Percentiles rank a stretch among this genome's conserved stretches.
Conservation (phyloP, 352 stramenopile species). For the Phytophthora sp. region DNA sequence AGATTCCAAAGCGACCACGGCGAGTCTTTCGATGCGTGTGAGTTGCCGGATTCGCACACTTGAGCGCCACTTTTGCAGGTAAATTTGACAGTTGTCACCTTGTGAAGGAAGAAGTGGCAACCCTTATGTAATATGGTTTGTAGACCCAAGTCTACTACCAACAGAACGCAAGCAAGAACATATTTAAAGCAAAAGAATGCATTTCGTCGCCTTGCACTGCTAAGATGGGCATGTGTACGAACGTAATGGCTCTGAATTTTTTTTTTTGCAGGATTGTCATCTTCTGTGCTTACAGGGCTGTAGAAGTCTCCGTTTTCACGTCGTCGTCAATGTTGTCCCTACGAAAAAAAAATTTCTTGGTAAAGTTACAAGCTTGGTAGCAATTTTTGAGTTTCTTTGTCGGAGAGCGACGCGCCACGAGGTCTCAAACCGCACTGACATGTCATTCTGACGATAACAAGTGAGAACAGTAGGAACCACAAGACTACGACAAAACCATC, state of each 20-base stretch:
- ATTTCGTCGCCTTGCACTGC: constrained; percentile 26
- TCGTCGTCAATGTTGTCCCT: no score
- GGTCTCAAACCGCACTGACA: no score
- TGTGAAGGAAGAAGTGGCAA: constrained; percentile 22
- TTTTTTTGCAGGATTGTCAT: not conserved
- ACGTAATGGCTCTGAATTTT: not conserved
- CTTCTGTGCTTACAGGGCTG: no score
- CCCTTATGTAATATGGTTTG: constrained; percentile 31
- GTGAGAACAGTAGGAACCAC: no score
- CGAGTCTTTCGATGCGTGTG: constrained; percentile 77
- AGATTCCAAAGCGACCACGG: constrained; percentile 61
- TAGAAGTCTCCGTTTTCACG: no score
- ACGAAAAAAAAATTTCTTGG: no score
- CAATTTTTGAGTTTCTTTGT: no score
- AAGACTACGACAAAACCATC: no score
- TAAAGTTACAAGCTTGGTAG: no score
- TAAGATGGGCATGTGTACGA: not conserved
- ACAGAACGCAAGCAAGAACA: constrained; percentile 27
- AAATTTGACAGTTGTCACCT: constrained; percentile 21
- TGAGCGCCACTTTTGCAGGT: constrained; percentile 1
- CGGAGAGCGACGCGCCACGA: no score
- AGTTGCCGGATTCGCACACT: constrained; percentile 13
- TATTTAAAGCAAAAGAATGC: constrained; percentile 45
- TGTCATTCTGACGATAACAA: no score
- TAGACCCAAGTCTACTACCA: constrained; percentile 3